Evolutionary conservation across 169 alveolate species (phyloP), one percentile per base, ranked within the genome.

Genomic region (Neospora caninum): DNA sequence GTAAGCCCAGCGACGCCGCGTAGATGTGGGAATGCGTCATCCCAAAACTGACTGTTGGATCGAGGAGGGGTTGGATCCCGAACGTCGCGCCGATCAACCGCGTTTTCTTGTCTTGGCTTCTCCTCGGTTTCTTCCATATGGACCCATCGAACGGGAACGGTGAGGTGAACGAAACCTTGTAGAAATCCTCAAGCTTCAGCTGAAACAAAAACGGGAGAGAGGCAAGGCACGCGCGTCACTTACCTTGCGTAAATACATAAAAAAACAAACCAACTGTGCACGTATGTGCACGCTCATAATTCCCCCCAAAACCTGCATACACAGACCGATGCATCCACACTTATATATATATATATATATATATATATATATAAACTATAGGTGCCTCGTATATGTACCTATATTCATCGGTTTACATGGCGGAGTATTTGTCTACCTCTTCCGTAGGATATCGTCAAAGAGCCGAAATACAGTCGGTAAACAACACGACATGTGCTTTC

Each of bases 81-180:
- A 82, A 49, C 9, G 89, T 42, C 34, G 69, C 67, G 31, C 89
- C 34, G 22, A 82, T 38, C 42, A 82, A 20, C 36, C 38, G n/a
- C 39, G 64, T 82, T 36, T 29, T 42, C 89, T 18, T 13, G 84
- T 73, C 43, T 9, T 0, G 2, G 2, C 39, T 82, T 31, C 22
- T 22, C 67, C 89, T 22, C 27, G 89, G 38, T 1, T 41, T 7
- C 64, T 82, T 82, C 89, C 89, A 82, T 22, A 42, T 16, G 13
- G 18, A 16, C 34, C 89, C 89, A n/a, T 42, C 64, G 64, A 82
- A 82, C 43, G 69, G 41, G 89, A 82, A 82, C 38, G 89, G 89
- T 6, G 2, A 4, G 22, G 25, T 9, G 36, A 82, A 82, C 64
- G n/a, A 25, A 7, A 82, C 64, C 36, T 82, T 36, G 29, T 82